Evolutionary conservation across 2,329 filamentous ascomycete species (phyloP).

Genomic region (Botrytis aclada): DNA sequence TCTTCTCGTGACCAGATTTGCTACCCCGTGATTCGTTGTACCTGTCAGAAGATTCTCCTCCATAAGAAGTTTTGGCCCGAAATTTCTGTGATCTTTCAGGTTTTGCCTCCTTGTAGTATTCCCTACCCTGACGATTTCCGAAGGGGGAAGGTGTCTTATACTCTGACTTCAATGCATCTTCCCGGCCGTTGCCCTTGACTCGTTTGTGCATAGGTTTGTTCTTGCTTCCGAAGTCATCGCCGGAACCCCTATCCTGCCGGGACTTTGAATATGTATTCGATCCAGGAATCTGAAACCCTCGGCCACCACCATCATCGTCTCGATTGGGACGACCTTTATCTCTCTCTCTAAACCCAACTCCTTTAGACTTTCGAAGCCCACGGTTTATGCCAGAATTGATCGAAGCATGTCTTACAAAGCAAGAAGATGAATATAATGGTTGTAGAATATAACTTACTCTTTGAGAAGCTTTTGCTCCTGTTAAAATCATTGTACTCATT

Average conservation of each 20-base stretch:
- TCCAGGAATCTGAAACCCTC: constrained; percentile 3
- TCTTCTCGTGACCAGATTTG: neutral
- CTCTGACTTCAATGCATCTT: neutral
- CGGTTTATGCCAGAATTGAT: constrained; percentile 67
- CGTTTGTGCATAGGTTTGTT: neutral
- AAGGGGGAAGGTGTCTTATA: neutral
- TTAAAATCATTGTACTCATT: constrained; percentile 30
- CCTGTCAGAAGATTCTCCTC: neutral
- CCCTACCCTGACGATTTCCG: neutral
- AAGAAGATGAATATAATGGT: constrained; percentile 18
- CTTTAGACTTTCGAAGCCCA: constrained; percentile 56
- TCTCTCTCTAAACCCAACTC: constrained; percentile 34
- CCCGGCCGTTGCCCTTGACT: neutral
- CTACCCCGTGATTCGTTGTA: neutral
- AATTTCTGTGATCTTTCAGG: neutral
- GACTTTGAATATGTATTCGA: neutral
- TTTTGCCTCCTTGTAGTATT: neutral
- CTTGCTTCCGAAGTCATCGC: neutral
- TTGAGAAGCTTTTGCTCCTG: constrained; percentile 21
- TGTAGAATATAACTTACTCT: constrained; percentile 2
- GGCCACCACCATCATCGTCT: neutral
- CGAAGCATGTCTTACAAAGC: constrained; percentile 47
- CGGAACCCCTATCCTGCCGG: neutral
- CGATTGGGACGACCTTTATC: constrained; percentile 17
- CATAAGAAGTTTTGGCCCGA: neutral